These are phyloP conservation scores for Leccinum variicolor DNA, from an alignment of 768 basidiomycete species.

Conservation along the genomic window DNA sequence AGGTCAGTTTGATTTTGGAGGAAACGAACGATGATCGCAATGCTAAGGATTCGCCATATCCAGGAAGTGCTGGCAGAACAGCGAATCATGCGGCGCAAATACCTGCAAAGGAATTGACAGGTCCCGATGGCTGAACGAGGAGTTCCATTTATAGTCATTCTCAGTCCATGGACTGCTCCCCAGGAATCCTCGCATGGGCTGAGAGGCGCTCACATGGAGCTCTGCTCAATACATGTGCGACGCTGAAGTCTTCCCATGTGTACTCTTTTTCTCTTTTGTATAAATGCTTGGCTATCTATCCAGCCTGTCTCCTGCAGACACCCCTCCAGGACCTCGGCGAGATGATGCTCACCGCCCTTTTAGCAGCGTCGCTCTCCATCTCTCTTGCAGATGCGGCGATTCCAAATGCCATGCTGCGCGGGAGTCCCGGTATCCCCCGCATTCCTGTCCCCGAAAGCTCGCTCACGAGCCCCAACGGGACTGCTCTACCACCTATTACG, in stretches of 20 bases:
- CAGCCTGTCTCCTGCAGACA: neutral
- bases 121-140: neutral
- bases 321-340: neutral
- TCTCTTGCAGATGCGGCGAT: slow-evolving; percentile 19
- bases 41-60: neutral
- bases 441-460: slow-evolving; percentile 8
- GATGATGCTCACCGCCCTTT: slow-evolving; percentile 12
- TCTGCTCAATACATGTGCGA: neutral
- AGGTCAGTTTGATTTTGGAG: neutral
- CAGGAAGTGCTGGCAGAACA: neutral
- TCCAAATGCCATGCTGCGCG: slow-evolving; percentile 23
- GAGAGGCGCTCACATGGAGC: neutral
- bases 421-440: slow-evolving; percentile 13
- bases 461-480: slow-evolving; percentile 21
- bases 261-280: neutral
- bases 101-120: neutral
- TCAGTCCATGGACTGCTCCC: neutral
- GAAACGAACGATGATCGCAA: neutral
- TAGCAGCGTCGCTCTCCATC: slow-evolving; percentile 11
- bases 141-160: neutral
- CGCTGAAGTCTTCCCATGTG: neutral
- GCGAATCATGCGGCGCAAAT: neutral
- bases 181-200: neutral
- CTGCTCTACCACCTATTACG: slow-evolving; percentile 24
- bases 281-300: neutral